Conservation (phyloP, 2,329 filamentous ascomycete genomes). For the Rhynchosporium graminicola region DNA sequence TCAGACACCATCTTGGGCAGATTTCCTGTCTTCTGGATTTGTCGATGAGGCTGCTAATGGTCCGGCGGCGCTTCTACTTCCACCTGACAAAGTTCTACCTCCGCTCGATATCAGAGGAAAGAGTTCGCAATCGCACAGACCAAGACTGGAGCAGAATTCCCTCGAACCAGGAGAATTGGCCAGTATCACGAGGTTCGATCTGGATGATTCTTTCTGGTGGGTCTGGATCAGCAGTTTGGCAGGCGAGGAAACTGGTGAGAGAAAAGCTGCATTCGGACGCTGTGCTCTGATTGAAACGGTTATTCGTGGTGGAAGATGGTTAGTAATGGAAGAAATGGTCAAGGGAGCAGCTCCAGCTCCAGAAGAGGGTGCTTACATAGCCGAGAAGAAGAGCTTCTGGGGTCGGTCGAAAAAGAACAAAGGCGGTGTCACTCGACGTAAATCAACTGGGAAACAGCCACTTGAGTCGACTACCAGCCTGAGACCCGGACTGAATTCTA, state of each 20-base stretch:
- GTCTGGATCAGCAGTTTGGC: constrained; percentile 98
- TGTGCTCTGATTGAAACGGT: constrained; percentile 90
- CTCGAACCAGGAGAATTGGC: constrained; percentile 92
- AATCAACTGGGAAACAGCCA: constrained; percentile 66
- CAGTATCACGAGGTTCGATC: constrained; percentile 80
- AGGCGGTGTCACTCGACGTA: constrained; percentile 60
- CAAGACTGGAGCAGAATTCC: constrained; percentile 66
- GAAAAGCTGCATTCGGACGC: constrained; percentile 91
- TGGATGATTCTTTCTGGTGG: constrained; percentile 99
- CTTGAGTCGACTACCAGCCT: constrained; percentile 48
- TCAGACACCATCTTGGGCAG: constrained; percentile 96
- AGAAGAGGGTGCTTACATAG: constrained; percentile 83
- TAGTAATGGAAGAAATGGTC: constrained; percentile 94
- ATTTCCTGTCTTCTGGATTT: constrained; percentile 94
- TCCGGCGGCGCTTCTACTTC: constrained; percentile 72
- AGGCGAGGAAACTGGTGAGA: constrained; percentile 78
- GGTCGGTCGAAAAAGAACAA: constrained; percentile 76
- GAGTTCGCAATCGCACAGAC: constrained; percentile 83
- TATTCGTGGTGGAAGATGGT: constrained; percentile 80
- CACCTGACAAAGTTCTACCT: constrained; percentile 87
- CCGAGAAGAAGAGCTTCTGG: constrained; percentile 93
- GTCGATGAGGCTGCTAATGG: constrained; percentile 69
- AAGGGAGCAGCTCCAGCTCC: constrained; percentile 88
- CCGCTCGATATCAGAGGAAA: constrained; percentile 78
- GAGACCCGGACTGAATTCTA: constrained; percentile 45